Conservation (phyloP, 441 rosid genomes). For the Populus tomentosa region DNA sequence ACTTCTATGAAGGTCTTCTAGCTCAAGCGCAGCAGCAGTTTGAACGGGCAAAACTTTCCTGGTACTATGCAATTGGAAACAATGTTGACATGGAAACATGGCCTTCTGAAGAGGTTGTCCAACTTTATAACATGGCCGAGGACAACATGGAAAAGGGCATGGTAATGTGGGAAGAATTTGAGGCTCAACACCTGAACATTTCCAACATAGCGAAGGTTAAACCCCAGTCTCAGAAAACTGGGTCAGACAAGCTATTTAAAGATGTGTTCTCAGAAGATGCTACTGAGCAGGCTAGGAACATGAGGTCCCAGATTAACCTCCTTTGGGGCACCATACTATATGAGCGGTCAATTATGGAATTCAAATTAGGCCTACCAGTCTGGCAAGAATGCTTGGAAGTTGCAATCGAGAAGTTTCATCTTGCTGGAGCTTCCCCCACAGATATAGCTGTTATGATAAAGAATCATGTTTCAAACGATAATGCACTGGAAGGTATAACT, state of each 20-base stretch:
- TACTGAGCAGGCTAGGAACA: constrained; percentile 57
- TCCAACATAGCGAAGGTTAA: constrained; percentile 43
- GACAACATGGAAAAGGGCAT: constrained; percentile 87
- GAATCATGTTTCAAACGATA: constrained; percentile 77
- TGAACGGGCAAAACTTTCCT: constrained; percentile 87
- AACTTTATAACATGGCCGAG: constrained; percentile 81
- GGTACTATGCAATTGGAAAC: constrained; percentile 73
- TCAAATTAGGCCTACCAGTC: constrained; percentile 65
- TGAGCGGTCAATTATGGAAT: constrained; percentile 86
- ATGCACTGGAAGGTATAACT: constrained; percentile 66
- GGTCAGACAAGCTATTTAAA: constrained; percentile 46
- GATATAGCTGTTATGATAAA: constrained; percentile 86
- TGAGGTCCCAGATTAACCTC: constrained; percentile 80
- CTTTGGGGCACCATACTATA: constrained; percentile 91
- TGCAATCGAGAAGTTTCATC: constrained; percentile 92
- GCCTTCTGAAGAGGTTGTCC: constrained; percentile 61
- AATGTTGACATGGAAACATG: constrained; percentile 56
- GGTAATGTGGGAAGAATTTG: constrained; percentile 86
- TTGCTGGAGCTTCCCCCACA: constrained; percentile 91
- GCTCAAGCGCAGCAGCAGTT: constrained; percentile 91
- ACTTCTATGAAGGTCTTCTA: constrained; percentile 80
- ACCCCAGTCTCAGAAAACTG: constrained; percentile 39
- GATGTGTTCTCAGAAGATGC: constrained; percentile 57
- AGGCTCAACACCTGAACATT: constrained; percentile 54
- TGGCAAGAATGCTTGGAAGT: constrained; percentile 97